These are phyloP conservation scores for Casuarina cunninghamiana DNA, from an alignment of 306 rosid species.

Conservation along the genomic window DNA sequence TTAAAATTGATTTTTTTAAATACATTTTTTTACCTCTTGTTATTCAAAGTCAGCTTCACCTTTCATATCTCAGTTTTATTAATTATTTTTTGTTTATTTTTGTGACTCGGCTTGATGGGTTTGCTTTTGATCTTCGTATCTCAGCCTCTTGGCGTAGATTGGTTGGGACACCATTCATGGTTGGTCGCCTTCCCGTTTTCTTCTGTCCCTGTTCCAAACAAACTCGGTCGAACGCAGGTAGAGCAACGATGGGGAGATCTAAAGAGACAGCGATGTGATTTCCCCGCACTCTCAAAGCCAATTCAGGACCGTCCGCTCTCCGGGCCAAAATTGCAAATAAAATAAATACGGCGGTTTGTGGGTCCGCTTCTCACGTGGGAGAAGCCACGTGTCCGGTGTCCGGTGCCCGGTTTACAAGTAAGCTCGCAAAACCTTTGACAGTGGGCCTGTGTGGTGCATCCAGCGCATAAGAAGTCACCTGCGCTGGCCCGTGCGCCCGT, in stretches of 20 bases:
- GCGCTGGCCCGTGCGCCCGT: background rate
- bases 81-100: too few relatives aligned
- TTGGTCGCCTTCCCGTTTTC: too few relatives aligned
- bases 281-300: conserved; percentile 21
- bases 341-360: background rate
- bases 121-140: too few relatives aligned
- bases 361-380: conserved; percentile 16
- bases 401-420: too few relatives aligned
- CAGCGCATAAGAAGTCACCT: background rate
- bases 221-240: conserved; percentile 12
- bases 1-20: too few relatives aligned
- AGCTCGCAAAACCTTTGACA: too few relatives aligned
- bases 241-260: conserved; percentile 1
- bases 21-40: too few relatives aligned
- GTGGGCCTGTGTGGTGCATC: background rate
- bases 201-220: conserved; percentile 1
- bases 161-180: too few relatives aligned
- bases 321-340: background rate
- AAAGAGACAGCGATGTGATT: conserved; percentile 26
- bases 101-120: too few relatives aligned
- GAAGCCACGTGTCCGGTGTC: conserved; percentile 22
- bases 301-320: conserved; percentile 36
- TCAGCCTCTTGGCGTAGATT: too few relatives aligned
- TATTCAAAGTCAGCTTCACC: too few relatives aligned
- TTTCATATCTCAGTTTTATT: too few relatives aligned